Base-by-base conservation (phyloP, 2,329 filamentous ascomycete genomes). In the Penicillium corylophilum region DNA sequence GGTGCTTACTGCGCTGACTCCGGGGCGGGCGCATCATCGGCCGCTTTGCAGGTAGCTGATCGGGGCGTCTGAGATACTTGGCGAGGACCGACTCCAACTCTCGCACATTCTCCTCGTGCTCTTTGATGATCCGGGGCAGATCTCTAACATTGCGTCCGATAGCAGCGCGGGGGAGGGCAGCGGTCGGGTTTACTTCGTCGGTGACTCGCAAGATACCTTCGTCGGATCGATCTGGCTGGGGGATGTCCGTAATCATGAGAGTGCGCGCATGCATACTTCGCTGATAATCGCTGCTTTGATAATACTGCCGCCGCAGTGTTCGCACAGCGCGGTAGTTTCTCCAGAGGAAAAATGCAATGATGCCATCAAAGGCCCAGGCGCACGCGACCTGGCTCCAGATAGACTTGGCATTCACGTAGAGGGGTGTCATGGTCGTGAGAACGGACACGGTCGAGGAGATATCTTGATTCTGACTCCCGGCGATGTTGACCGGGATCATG, bases 111-210 rank as follows among this genome's bases (percentile, higher is more conserved):
- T 87, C 79, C 49, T 90, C 86, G 65, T 99, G 92, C 67, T 95
- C 82, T 53, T 87, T 84, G 55, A 99, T 94, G 51, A 97, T 76
- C 16, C 87, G 80, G 10, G 94, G 94, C 12, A 99, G 79, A 35
- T 93, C 86, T 70, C 93, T 95, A 56, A 96, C 91, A 63, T 97
- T 96, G 57, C 94, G 85, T 22, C 90, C 92, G 63, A 97, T 87
- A 10, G 89, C 87, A 18, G 88, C 90, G 56, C 88, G 82, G 2
- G 91, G 89, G 49, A 91, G 84, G 10, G 88, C 88, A 10, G 88
- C 87, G 22, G 86, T 89, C 1, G 89, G 89, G 23, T 87, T 89
- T 35, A 94, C 81, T 54, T 85, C 78, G 57, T 96, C 91, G 24
- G 91, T 89, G 52, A 99, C 82, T 54, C 88, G 83, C 28, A 90